Conservation (phyloP, 768 basidiomycete species). For the Tulasnella sp. region DNA sequence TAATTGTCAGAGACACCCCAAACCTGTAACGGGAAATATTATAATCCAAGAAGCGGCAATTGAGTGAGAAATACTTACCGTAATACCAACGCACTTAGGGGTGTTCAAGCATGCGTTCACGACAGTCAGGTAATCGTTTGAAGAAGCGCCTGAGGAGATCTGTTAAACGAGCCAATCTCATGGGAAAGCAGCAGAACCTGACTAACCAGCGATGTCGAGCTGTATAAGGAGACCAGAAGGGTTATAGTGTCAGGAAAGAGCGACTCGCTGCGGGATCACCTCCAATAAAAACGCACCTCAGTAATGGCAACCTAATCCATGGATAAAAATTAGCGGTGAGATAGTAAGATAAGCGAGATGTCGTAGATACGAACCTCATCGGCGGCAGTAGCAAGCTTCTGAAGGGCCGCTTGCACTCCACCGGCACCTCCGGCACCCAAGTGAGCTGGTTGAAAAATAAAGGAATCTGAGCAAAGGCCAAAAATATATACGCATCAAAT, state of each 20-base stretch:
- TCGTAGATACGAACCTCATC: background rate
- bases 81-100: constrained; percentile 29
- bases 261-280: background rate
- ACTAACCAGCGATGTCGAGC: background rate
- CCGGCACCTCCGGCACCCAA: constrained; percentile 21
- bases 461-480: background rate
- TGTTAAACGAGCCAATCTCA: background rate
- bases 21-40: background rate
- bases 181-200: background rate
- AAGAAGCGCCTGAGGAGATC: background rate
- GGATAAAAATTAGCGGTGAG: background rate
- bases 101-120: constrained; percentile 25
- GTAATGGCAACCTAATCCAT: background rate
- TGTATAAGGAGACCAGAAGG: background rate
- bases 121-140: constrained; percentile 23
- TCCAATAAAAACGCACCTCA: background rate
- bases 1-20: constrained; percentile 28
- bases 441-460: background rate
- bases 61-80: background rate
- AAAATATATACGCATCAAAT: background rate
- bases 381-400: constrained; percentile 9
- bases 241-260: background rate
- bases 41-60: too few relatives aligned
- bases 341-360: background rate
- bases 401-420: constrained; percentile 12